A percentile compares a stretch with the other conserved stretches of the same genome.
These are phyloP conservation scores for Diplodia scrobiculata DNA, from an alignment of 2,329 filamentous ascomycete genomes.

Conservation along the genomic window DNA sequence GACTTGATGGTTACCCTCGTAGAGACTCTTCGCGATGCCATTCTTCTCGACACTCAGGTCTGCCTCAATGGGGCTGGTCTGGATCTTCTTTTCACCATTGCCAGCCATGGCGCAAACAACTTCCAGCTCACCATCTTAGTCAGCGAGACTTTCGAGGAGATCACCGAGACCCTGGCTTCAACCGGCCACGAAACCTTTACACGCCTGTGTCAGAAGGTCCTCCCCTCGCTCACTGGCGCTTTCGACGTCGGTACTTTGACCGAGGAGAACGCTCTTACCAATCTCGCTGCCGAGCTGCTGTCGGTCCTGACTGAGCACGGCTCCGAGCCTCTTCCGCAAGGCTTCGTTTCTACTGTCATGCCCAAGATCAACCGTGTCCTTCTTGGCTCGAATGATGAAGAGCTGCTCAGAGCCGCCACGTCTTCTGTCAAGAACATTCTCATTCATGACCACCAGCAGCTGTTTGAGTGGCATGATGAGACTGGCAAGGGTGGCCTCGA, in stretches of 20 bases:
- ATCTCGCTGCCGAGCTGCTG: constrained; percentile 83
- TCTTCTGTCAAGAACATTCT: constrained; percentile 87
- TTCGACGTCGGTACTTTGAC: constrained; percentile 87
- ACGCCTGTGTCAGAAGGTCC: constrained; percentile 77
- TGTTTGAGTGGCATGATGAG: constrained; percentile 81
- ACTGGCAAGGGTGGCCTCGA: constrained; percentile 81
- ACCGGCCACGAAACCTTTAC: constrained; percentile 69
- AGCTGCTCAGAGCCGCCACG: constrained; percentile 82
- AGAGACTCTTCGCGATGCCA: constrained; percentile 80
- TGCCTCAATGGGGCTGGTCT: constrained; percentile 75
- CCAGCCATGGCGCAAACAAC: constrained; percentile 83
- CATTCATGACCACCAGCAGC: constrained; percentile 83
- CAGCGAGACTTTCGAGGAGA: constrained; percentile 86
- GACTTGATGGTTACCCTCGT: constrained; percentile 89
- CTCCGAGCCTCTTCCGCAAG: constrained; percentile 78
- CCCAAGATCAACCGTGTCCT: constrained; percentile 84
- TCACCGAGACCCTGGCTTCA: constrained; percentile 69
- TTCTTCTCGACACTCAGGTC: constrained; percentile 74
- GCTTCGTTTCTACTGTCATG: constrained; percentile 81
- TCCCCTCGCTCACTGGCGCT: constrained; percentile 83
- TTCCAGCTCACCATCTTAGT: constrained; percentile 89
- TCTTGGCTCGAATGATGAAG: constrained; percentile 81
- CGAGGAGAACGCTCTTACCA: constrained; percentile 80
- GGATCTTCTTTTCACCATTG: constrained; percentile 82
- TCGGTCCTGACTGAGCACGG: constrained; percentile 79